Conservation (phyloP, 495 filamentous ascomycete genomes). For the Acidiella bohemica region DNA sequence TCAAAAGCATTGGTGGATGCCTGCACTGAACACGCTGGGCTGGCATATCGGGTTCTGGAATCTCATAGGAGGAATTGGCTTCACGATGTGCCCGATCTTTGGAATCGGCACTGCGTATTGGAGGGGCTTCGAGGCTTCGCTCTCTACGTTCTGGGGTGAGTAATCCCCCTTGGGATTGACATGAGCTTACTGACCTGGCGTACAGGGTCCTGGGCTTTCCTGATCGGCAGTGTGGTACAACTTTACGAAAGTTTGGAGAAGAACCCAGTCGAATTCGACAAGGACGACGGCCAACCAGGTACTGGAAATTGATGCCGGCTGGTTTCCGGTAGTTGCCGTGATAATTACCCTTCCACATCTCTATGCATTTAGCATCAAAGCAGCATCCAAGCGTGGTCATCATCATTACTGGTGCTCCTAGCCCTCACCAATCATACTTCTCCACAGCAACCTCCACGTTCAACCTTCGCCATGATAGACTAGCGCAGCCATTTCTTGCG, state of each 20-base stretch:
- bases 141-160: slow-evolving; percentile 52
- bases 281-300: too few relatives aligned
- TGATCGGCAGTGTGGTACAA: slow-evolving; percentile 51
- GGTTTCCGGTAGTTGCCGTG: too few relatives aligned
- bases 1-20: slow-evolving; percentile 51
- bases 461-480: slow-evolving; percentile 24
- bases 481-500: slow-evolving; percentile 40
- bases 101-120: slow-evolving; percentile 34
- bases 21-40: slow-evolving; percentile 44
- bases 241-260: slow-evolving; percentile 53
- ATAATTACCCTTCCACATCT: too few relatives aligned
- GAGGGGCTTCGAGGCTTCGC: slow-evolving; percentile 41
- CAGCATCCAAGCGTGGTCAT: too few relatives aligned
- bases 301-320: too few relatives aligned
- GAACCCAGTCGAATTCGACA: slow-evolving; percentile 38
- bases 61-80: slow-evolving; percentile 49
- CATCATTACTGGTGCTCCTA: too few relatives aligned
- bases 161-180: not conserved
- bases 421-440: slow-evolving; percentile 27
- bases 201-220: slow-evolving; percentile 45
- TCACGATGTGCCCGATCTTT: slow-evolving; percentile 53
- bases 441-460: slow-evolving; percentile 25
- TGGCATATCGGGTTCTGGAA: slow-evolving; percentile 50
- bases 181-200: slow-evolving; percentile 1
- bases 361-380: too few relatives aligned